Percentiles rank a stretch among this genome's conserved stretches.
phyloP scores from a whole-genome alignment of 2,329 filamentous ascomycete species.

The Paramyrothecium sp. region DNA sequence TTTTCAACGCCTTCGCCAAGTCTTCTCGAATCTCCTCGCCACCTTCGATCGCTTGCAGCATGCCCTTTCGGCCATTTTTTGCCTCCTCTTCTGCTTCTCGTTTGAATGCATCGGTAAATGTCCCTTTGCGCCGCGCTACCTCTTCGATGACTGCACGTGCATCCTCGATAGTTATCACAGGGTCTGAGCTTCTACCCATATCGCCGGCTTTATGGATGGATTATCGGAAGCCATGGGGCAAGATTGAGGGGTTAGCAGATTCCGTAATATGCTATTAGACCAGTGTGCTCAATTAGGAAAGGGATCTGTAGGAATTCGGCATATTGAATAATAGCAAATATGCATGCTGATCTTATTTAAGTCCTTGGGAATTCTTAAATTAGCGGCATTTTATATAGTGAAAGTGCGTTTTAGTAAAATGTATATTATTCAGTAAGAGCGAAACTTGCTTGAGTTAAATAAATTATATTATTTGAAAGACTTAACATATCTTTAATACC shows the following conservation, averaged over 20 bases:
- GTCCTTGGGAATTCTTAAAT: no score
- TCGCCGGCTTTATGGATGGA: background rate
- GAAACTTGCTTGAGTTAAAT: no score
- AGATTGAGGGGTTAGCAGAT: background rate
- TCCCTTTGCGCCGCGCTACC: background rate
- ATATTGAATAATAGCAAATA: no score
- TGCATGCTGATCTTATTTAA: no score
- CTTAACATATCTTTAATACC: no score
- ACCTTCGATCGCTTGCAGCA: background rate
- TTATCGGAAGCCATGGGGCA: background rate
- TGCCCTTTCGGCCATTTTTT: background rate
- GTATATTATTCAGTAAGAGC: no score
- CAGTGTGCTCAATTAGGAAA: no score
- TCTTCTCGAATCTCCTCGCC: background rate
- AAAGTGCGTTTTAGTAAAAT: no score
- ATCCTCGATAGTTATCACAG: background rate
- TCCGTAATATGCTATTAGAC: no score
- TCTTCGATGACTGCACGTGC: background rate
- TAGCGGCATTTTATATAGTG: no score
- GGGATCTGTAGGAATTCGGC: no score
- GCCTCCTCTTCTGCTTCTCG: background rate
- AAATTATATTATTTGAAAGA: no score
- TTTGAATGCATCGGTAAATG: background rate
- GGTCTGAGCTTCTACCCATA: background rate
- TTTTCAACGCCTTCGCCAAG: background rate